Evolutionary conservation across 75 land plant species (phyloP), one percentile per base, ranked within the genome.

Genomic region (Azolla pinnata): DNA sequence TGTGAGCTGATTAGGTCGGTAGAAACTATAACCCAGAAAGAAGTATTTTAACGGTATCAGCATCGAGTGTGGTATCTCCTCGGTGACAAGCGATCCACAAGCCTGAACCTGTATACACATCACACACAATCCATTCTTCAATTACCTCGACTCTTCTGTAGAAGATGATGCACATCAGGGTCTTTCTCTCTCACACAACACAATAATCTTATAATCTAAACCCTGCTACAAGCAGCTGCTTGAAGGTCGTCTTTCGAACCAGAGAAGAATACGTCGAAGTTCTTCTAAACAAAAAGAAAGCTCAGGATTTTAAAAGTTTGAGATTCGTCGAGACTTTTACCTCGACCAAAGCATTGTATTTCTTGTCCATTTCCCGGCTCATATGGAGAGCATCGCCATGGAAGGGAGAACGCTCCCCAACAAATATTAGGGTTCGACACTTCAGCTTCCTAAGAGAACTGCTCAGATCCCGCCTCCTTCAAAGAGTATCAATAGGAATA

Each of bases 21-120:
- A 75, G n/a, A 89, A 63, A 0, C 90, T 84, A 61, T 76, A 89
- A 5, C 86, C 86, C 78, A 75, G 83, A 21, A 89, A 67, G 59
- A 89, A 89, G 48, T 67, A 85, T 57, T 89, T 90, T 54, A 89
- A 66, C 1, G 96, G 90, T 46, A 83, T 75, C 28, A 86, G 54
- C 96, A 89, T 89, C 47, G 90, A 78, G 40, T 85, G 82, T 21
- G 96, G 87, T 54, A 81, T 90, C 74, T 89, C 96, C 57, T 82
- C 90, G 31, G 90, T 85, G 16, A 86, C 96, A 62, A 89, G 67
- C 31, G 90, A 82, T 42, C 96, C 96, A 56, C 90, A 85, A 1
- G 81, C 86, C 61, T 86, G 90, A 7, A 89, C 95, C 95, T 88
- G 75, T 54, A 31, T 1, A 28, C n/a, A n/a, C n/a, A n/a, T n/a